These are phyloP conservation scores for Coniferiporia sulphurascens DNA, from an alignment of 1,284 basidiomycete genomes.

Conservation along the genomic window DNA sequence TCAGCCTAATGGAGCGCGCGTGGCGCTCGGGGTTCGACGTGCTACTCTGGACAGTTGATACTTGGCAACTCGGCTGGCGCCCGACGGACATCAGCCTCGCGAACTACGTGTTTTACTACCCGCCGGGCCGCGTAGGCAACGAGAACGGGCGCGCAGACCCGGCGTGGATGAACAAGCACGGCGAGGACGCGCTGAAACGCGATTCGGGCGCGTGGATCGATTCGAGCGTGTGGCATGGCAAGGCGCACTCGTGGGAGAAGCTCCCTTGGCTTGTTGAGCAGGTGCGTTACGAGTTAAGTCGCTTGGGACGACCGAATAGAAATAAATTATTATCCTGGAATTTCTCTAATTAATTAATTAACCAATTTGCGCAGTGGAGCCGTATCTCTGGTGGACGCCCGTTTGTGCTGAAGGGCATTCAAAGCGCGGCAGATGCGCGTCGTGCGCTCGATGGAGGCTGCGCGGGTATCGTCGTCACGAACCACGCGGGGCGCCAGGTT, in stretches of 20 bases:
- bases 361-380: conserved; percentile 44
- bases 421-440: conserved; percentile 35
- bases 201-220: conserved; percentile 54
- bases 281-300: conserved; percentile 22
- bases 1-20: conserved; percentile 43
- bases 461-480: conserved; percentile 55
- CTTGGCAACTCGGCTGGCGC: conserved; percentile 57
- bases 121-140: conserved; percentile 33
- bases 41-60: conserved; percentile 55
- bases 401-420: conserved; percentile 54
- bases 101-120: conserved; percentile 47
- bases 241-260: conserved; percentile 53
- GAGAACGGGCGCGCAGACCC: conserved; percentile 51
- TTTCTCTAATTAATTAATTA: too few relatives aligned
- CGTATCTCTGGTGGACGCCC: conserved; percentile 47
- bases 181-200: conserved; percentile 35
- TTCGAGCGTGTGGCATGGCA: conserved; percentile 51
- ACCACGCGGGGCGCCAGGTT: conserved; percentile 59
- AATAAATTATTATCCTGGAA: too few relatives aligned
- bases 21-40: conserved; percentile 47
- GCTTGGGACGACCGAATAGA: too few relatives aligned
- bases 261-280: conserved; percentile 43
- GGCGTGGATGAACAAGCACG: conserved; percentile 46
- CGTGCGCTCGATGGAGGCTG: conserved; percentile 48
- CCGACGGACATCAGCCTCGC: conserved; percentile 51